Conservation (phyloP, 2,329 filamentous ascomycete genomes). For the Neofusicoccum umdonicola region DNA sequence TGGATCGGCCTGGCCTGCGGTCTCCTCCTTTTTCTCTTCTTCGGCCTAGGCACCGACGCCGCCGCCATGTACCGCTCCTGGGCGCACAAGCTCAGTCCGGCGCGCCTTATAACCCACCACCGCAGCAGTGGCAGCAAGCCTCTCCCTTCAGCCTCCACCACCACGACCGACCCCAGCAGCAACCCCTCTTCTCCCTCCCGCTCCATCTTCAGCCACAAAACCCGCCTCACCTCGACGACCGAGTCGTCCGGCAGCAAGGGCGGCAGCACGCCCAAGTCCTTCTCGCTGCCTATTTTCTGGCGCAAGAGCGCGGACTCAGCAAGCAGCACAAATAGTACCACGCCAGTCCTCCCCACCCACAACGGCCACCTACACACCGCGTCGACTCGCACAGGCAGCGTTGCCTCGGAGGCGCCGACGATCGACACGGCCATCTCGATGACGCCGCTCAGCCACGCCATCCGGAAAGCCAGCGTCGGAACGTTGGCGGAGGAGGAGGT, state of each 20-base stretch:
- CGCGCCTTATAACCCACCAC: not conserved
- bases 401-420: not conserved
- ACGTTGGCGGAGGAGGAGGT: not conserved
- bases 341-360: not conserved
- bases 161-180: not conserved
- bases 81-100: slow-evolving; percentile 43
- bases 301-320: not conserved
- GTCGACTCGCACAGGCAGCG: not conserved
- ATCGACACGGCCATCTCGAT: not conserved
- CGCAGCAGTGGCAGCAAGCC: not conserved
- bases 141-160: not conserved
- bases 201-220: not conserved
- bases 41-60: slow-evolving; percentile 63
- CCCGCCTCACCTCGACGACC: not conserved
- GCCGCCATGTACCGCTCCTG: slow-evolving; percentile 52
- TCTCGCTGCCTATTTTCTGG: not conserved
- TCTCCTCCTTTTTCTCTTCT: slow-evolving; percentile 60
- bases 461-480: slow-evolving; percentile 1
- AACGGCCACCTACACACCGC: not conserved
- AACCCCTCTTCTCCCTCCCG: not conserved
- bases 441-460: slow-evolving; percentile 4
- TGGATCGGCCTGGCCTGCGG: slow-evolving; percentile 58
- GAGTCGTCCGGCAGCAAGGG: not conserved
- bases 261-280: not conserved
- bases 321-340: not conserved